phyloP scores from a whole-genome alignment of 2,329 filamentous ascomycete species.

The Thielaviopsis populi region DNA sequence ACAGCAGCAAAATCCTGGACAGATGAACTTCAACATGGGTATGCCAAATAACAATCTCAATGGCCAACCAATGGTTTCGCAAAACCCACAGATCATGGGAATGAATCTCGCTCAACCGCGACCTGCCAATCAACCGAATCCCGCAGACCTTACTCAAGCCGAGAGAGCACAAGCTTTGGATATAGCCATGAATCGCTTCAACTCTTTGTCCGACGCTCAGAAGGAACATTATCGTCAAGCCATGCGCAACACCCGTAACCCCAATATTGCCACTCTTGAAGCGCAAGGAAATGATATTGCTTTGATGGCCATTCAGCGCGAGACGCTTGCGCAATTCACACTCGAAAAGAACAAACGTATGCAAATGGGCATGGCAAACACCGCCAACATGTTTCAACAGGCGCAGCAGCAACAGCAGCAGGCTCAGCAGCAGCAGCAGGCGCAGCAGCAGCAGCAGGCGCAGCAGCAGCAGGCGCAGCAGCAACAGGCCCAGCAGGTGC shows the following conservation, averaged over 20 bases:
- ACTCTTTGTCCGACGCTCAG: neutral
- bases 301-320: constrained; percentile 1
- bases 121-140: neutral
- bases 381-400: constrained; percentile 12
- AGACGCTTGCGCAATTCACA: neutral
- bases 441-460: constrained; percentile 20
- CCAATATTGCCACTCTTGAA: neutral
- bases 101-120: constrained; percentile 20
- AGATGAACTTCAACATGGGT: constrained; percentile 17
- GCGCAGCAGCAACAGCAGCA: constrained; percentile 23
- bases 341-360: neutral
- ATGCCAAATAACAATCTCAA: constrained; percentile 16
- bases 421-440: constrained; percentile 20
- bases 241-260: neutral
- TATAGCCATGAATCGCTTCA: neutral
- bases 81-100: constrained; percentile 22
- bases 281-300: neutral
- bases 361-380: neutral
- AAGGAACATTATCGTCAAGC: constrained; percentile 4
- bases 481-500: neutral
- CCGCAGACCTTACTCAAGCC: neutral
- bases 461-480: constrained; percentile 20
- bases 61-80: constrained; percentile 16
- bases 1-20: constrained; percentile 25
- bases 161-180: neutral